phyloP scores from a whole-genome alignment of 2,329 filamentous ascomycete genomes.

The Seiridium unicorne region DNA sequence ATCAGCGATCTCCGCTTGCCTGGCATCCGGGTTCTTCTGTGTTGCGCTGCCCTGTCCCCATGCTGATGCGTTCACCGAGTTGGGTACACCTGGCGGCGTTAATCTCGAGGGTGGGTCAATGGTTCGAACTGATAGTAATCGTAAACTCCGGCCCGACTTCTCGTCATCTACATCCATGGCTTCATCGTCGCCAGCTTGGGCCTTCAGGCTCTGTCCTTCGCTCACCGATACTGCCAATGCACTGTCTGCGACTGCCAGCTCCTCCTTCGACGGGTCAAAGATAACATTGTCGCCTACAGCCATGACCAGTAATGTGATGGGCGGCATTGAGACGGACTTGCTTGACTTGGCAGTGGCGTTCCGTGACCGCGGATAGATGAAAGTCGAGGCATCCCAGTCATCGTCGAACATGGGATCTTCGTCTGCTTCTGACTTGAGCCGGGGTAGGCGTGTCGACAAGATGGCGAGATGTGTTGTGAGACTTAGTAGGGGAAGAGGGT shows the following conservation, averaged over 20 bases:
- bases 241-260: constrained; percentile 88
- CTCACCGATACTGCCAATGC: constrained; percentile 83
- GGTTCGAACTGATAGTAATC: constrained; percentile 67
- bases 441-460: constrained; percentile 79
- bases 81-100: constrained; percentile 68
- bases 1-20: constrained; percentile 50
- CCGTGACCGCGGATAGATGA: constrained; percentile 65
- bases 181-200: constrained; percentile 19
- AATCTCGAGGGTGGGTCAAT: constrained; percentile 73
- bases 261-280: constrained; percentile 88
- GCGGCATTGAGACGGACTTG: constrained; percentile 55
- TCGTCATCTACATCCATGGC: constrained; percentile 40
- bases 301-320: constrained; percentile 88
- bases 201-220: constrained; percentile 27
- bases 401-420: constrained; percentile 98
- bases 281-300: constrained; percentile 84
- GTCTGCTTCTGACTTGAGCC: constrained; percentile 82
- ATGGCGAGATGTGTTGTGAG: constrained; percentile 93
- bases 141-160: constrained; percentile 40
- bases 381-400: constrained; percentile 85
- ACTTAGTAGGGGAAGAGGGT: constrained; percentile 88
- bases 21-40: constrained; percentile 39
- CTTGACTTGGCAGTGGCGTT: constrained; percentile 12
- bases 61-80: constrained; percentile 59
- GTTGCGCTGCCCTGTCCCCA: constrained; percentile 31